Evolutionary conservation across 208 protist species (phyloP).

Genomic region (Crithidia acanthocephali): DNA sequence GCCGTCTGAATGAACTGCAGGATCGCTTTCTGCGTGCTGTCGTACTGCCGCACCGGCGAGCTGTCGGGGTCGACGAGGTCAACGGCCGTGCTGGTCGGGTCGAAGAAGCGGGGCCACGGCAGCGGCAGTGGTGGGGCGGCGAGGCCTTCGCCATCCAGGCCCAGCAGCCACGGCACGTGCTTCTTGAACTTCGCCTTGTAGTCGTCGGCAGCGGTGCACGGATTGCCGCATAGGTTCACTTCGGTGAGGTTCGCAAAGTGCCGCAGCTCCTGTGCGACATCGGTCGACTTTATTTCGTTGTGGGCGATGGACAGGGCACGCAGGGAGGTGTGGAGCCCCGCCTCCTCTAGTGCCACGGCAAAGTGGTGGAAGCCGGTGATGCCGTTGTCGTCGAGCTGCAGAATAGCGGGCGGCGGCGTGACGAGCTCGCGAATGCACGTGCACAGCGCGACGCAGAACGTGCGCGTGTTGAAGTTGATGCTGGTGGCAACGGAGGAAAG

Average conservation of each 20-base stretch:
- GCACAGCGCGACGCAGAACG: constrained; percentile 81
- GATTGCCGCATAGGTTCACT: constrained; percentile 71
- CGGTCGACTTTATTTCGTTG: constrained; percentile 63
- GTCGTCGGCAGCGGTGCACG: constrained; percentile 47
- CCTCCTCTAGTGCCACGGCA: constrained; percentile 60
- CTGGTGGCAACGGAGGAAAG: constrained; percentile 53
- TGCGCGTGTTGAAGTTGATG: constrained; percentile 87
- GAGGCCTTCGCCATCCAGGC: constrained; percentile 65
- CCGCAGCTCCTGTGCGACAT: constrained; percentile 58
- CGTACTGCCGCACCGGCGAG: constrained; percentile 24
- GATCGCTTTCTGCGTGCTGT: constrained; percentile 47
- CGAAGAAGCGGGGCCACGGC: constrained; percentile 78
- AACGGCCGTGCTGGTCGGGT: constrained; percentile 16
- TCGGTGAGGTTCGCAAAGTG: constrained; percentile 69
- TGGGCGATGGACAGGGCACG: constrained; percentile 64
- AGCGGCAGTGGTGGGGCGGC: constrained; percentile 59
- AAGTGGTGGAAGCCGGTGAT: constrained; percentile 74
- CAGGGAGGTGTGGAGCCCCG: constrained; percentile 59
- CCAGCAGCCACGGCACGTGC: constrained; percentile 65
- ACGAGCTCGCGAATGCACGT: constrained; percentile 68
- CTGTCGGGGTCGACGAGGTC: constrained; percentile 21
- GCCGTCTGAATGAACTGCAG: constrained; percentile 74
- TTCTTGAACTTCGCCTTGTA: constrained; percentile 69
- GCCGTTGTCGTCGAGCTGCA: constrained; percentile 67
- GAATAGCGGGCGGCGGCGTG: constrained; percentile 57